Evolutionary conservation across 169 alveolate genomes (phyloP), one percentile per base, ranked within the genome.

Genomic region (Eimeria brunetti): DNA sequence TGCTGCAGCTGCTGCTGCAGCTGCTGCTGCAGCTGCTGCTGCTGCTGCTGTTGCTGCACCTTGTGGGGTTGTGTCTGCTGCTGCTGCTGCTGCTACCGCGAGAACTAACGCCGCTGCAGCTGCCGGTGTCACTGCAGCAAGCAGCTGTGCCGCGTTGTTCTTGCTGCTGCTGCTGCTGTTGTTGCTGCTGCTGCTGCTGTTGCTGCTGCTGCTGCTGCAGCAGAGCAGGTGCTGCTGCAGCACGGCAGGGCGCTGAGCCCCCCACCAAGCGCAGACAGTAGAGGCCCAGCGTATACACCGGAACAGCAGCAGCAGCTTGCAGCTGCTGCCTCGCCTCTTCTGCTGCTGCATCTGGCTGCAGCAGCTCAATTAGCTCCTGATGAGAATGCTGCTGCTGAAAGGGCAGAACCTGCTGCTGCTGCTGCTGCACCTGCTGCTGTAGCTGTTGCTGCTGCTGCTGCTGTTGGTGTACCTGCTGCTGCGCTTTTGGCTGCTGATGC

Each of bases 141-240:
- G 81, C 51, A 71, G 81, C 24, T 53, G 75, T 81, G 89, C 73
- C 14, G 30, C 51, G n/a, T 51, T 81, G 49, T 53, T 81, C 75
- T 27, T 81, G 73, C 89, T 81, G 89, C 89, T 38, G 73, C 89
- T 53, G 73, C 89, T 81, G 73, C 30, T 81, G 89, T 75, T 81
- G 89, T 69, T 80, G 69, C 89, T 80, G 89, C 53, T 44, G 89
- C 69, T 33, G 78, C 22, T 33, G 78, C 44, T 27, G 44, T 8
- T 7, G 78, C 38, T 33, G 78, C 78, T 30, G 78, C 49, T 33
- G 78, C 78, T 30, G 78, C 49, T 69, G 36, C 69, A 2, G 64
- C 69, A 41, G 64, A 49, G 46, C 62, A 44, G 88, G 41, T 2
- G 88, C 64, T 22, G 88, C 41, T 22, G 53, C 49, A 5, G 84